Conservation (phyloP, 257 asterid genomes). For the Solanum tarijense region DNA sequence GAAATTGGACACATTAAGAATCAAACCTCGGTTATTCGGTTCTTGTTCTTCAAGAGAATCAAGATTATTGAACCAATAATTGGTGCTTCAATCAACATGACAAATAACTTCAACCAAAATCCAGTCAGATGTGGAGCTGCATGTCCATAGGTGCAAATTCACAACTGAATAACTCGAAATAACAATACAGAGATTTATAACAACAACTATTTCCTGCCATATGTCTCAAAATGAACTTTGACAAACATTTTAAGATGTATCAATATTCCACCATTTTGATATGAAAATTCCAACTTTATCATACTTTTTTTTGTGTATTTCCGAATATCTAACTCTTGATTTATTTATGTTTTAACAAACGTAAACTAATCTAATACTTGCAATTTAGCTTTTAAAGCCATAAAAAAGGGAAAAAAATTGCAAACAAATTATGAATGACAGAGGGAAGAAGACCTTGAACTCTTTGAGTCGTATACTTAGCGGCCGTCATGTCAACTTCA, state of each 20-base stretch:
- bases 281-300: neutral
- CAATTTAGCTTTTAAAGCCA: neutral
- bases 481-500: constrained; percentile 63
- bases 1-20: neutral
- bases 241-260: no score
- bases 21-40: constrained; percentile 56
- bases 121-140: constrained; percentile 99
- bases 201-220: neutral
- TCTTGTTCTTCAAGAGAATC: constrained; percentile 47
- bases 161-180: neutral
- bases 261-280: neutral
- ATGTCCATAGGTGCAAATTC: neutral
- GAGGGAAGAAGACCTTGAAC: constrained; percentile 48
- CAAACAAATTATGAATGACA: neutral
- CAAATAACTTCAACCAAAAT: constrained; percentile 45
- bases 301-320: neutral
- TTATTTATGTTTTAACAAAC: neutral
- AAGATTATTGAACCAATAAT: constrained; percentile 48
- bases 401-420: neutral
- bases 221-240: neutral
- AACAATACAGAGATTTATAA: neutral
- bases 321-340: neutral
- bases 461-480: constrained; percentile 40
- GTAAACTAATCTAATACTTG: neutral
- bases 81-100: constrained; percentile 53